These are phyloP conservation scores for Skeletonema menzelii DNA, from an alignment of 108 stramenopile genomes.

Conservation along the genomic window DNA sequence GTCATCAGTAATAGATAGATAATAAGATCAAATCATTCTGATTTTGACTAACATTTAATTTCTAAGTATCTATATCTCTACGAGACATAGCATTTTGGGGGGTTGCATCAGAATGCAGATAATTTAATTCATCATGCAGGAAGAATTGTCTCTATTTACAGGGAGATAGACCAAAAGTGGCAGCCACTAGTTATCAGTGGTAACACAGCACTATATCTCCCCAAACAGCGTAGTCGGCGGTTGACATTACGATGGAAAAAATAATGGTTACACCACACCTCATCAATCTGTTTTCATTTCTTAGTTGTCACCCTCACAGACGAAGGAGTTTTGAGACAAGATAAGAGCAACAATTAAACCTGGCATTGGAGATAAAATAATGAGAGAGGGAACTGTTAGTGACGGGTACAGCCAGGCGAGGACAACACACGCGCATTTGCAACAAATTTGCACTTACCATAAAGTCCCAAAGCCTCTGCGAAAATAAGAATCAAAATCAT, in stretches of 20 bases:
- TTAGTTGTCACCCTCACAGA: constrained; percentile 82
- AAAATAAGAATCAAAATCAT: constrained; percentile 91
- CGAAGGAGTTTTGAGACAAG: constrained; percentile 57
- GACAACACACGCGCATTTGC: too few species aligned
- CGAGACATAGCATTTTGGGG: not conserved
- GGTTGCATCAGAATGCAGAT: not conserved
- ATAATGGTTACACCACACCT: not conserved
- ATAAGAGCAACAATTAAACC: constrained; percentile 70
- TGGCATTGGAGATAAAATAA: constrained; percentile 20
- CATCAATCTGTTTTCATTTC: not conserved
- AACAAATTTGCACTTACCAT: constrained; percentile 26
- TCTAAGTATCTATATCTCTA: not conserved
- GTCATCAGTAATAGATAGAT: not conserved
- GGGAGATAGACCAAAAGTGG: not conserved
- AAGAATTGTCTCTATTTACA: not conserved
- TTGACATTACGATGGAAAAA: not conserved
- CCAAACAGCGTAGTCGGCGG: not conserved
- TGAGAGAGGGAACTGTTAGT: too few species aligned
- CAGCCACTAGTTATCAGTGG: not conserved
- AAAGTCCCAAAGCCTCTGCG: constrained; percentile 83
- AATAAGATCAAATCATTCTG: not conserved
- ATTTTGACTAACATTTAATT: constrained; percentile 3
- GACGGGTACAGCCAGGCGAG: too few species aligned
- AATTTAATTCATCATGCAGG: not conserved
- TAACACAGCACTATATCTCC: not conserved